These are phyloP conservation scores for Chalciporus piperatus DNA, from an alignment of 768 basidiomycete genomes.

Conservation along the genomic window DNA sequence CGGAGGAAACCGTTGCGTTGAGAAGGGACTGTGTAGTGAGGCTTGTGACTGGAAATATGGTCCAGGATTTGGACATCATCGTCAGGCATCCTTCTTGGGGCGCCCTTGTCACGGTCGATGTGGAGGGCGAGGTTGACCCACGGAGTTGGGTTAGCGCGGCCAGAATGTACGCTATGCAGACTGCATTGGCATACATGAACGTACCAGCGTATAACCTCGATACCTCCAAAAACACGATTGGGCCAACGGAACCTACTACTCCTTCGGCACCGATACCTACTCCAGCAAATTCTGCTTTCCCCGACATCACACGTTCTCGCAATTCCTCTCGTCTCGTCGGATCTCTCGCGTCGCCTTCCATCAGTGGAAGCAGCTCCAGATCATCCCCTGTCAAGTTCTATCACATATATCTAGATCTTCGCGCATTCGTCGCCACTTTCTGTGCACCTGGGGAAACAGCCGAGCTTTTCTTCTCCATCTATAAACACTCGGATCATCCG, in stretches of 20 bases:
- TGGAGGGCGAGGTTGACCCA: conserved; percentile 76
- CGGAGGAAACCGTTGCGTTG: conserved; percentile 80
- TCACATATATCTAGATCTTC: conserved; percentile 86
- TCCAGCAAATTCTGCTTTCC: conserved; percentile 69
- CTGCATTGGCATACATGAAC: conserved; percentile 74
- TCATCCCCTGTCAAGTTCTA: conserved; percentile 69
- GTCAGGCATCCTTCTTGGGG: conserved; percentile 95
- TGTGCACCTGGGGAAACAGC: conserved; percentile 90
- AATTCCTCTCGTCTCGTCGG: conserved; percentile 34
- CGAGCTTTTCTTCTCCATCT: conserved; percentile 92
- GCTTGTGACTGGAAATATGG: conserved; percentile 86
- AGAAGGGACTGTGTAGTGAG: conserved; percentile 84
- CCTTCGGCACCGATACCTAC: conserved; percentile 50
- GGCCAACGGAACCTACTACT: conserved; percentile 43
- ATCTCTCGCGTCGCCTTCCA: conserved; percentile 29
- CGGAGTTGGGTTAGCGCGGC: conserved; percentile 87
- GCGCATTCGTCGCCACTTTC: conserved; percentile 87
- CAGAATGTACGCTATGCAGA: conserved; percentile 90
- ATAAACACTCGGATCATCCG: conserved; percentile 68
- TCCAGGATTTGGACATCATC: conserved; percentile 91
- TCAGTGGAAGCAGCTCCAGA: conserved; percentile 19
- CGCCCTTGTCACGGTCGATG: conserved; percentile 84
- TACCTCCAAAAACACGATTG: conserved; percentile 32
- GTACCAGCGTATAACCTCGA: conserved; percentile 41
- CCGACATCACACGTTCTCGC: conserved; percentile 42